Percentiles rank a stretch among this genome's conserved stretches.
These are phyloP conservation scores for Shiraia sp. DNA, from an alignment of 2,329 filamentous ascomycete species.

Conservation along the genomic window DNA sequence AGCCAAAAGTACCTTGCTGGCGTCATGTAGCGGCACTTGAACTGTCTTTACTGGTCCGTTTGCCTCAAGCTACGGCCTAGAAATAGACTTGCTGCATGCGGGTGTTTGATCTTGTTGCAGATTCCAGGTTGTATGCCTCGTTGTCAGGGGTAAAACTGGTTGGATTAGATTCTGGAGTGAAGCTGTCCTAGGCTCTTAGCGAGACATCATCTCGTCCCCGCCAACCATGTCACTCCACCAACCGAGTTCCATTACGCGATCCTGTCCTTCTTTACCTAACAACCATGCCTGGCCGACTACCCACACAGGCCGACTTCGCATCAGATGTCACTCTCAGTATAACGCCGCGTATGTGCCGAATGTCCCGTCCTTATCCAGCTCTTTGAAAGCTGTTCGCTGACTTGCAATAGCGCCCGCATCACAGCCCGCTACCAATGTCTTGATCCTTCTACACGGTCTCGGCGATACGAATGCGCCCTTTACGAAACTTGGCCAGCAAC, in stretches of 20 bases:
- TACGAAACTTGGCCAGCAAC: constrained; percentile 66
- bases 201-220: constrained; percentile 3
- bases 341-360: constrained; percentile 47
- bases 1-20: constrained; percentile 3
- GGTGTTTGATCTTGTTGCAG: background rate
- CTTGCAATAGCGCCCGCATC: constrained; percentile 39
- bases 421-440: constrained; percentile 71
- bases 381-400: constrained; percentile 15
- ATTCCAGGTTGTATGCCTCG: too few relatives aligned
- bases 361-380: background rate
- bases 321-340: constrained; percentile 47
- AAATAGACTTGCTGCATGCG: background rate
- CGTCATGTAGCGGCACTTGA: background rate
- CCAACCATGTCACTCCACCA: constrained; percentile 14
- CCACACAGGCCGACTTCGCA: constrained; percentile 49
- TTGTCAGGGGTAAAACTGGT: background rate
- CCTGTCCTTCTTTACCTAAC: too few relatives aligned
- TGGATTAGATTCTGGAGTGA: background rate
- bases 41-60: background rate
- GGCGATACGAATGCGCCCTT: constrained; percentile 76
- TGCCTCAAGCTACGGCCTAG: too few relatives aligned
- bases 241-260: constrained; percentile 10
- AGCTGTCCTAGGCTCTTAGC: background rate
- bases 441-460: constrained; percentile 82
- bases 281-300: constrained; percentile 49